Evolutionary conservation across 495 filamentous ascomycete species (phyloP).

Genomic region (Alectoria sarmentosa): DNA sequence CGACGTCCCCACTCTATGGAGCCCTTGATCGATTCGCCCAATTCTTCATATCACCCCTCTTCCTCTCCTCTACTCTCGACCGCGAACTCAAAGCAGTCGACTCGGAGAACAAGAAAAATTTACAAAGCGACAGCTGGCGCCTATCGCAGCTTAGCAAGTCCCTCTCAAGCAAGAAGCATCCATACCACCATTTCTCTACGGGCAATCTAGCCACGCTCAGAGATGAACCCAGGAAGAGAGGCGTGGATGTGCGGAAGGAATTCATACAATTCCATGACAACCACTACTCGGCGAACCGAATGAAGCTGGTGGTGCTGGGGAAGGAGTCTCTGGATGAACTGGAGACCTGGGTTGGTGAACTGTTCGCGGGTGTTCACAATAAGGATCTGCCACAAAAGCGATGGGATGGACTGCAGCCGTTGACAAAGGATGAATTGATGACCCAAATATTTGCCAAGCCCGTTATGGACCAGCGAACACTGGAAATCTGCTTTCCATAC

Average conservation of each 20-base stretch:
- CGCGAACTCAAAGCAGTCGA: slow-evolving; percentile 90
- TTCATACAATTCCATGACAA: slow-evolving; percentile 90
- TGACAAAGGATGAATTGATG: slow-evolving; percentile 58
- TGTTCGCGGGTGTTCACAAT: slow-evolving; percentile 79
- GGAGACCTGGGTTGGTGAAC: slow-evolving; percentile 78
- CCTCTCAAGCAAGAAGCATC: slow-evolving; percentile 81
- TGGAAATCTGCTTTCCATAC: slow-evolving; percentile 86
- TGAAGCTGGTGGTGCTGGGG: slow-evolving; percentile 91
- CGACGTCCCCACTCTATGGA: slow-evolving; percentile 73
- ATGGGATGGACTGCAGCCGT: slow-evolving; percentile 70
- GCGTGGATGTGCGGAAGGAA: slow-evolving; percentile 82
- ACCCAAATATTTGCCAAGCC: slow-evolving; percentile 90
- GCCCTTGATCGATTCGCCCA: slow-evolving; percentile 95
- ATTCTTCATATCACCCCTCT: slow-evolving; percentile 92
- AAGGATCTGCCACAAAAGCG: slow-evolving; percentile 75
- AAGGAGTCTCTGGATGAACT: slow-evolving; percentile 82
- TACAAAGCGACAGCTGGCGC: slow-evolving; percentile 92
- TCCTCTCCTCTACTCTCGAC: slow-evolving; percentile 82
- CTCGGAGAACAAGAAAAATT: slow-evolving; percentile 99
- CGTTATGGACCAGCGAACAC: slow-evolving; percentile 82
- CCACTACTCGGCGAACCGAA: slow-evolving; percentile 91
- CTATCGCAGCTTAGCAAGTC: slow-evolving; percentile 88
- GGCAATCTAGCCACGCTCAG: slow-evolving; percentile 88
- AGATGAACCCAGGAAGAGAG: slow-evolving; percentile 70
- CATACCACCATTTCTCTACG: slow-evolving; percentile 94